These are phyloP conservation scores for Lipomyces oligophaga DNA, from an alignment of 805 yeast species.

Conservation along the genomic window DNA sequence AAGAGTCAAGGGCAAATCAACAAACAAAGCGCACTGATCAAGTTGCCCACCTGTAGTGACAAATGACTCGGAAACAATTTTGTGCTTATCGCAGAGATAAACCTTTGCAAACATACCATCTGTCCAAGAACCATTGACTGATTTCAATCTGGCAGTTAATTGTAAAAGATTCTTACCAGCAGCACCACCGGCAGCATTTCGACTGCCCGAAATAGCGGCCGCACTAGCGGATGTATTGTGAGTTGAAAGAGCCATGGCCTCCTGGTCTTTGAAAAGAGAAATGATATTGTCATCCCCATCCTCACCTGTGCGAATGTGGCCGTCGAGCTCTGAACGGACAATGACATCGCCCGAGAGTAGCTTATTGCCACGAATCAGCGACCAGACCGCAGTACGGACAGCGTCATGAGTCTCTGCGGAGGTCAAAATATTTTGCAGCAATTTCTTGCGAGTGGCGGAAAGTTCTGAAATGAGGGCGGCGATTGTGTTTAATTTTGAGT, in stretches of 20 bases:
- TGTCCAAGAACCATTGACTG: conserved; percentile 32
- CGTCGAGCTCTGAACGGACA: conserved; percentile 34
- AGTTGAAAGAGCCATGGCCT: conserved; percentile 60
- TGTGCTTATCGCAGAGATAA: conserved; percentile 60
- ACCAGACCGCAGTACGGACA: conserved; percentile 35
- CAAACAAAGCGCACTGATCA: conserved; percentile 54
- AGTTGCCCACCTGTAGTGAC: conserved; percentile 45
- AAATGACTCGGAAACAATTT: conserved; percentile 74
- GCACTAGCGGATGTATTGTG: conserved; percentile 9
- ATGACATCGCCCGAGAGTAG: conserved; percentile 36
- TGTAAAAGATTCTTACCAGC: conserved; percentile 46
- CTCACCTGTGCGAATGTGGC: conserved; percentile 33
- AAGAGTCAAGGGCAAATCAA: conserved; percentile 62
- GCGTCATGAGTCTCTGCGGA: conserved; percentile 31
- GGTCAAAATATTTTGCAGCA: conserved; percentile 34
- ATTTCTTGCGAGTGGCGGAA: conserved; percentile 31
- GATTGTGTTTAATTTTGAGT: conserved; percentile 30
- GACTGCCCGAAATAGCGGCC: conserved; percentile 5
- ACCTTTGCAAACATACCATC: conserved; percentile 45
- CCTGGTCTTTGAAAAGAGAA: conserved; percentile 60
- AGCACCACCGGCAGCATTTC: background rate
- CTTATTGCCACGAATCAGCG: conserved; percentile 34
- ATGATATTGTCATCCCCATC: conserved; percentile 49
- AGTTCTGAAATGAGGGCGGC: conserved; percentile 33
- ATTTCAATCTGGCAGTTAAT: conserved; percentile 70